Conservation (phyloP, 2,329 filamentous ascomycete genomes). For the Aspergillus quadricinctus region DNA sequence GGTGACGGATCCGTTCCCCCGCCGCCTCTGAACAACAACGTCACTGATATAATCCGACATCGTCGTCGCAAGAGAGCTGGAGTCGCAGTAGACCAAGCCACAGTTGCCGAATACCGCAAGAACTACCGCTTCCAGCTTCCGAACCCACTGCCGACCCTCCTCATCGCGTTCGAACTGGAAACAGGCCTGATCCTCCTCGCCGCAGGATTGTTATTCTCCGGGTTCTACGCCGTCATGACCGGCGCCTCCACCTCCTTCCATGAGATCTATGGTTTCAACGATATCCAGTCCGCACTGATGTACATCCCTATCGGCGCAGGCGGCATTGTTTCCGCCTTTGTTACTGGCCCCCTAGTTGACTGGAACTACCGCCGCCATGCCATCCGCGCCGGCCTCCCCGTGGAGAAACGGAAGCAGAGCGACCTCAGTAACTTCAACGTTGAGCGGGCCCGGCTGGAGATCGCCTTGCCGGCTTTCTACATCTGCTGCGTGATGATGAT, state of each 20-base stretch:
- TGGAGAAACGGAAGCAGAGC: slow-evolving; percentile 51
- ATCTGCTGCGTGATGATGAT: slow-evolving; percentile 23
- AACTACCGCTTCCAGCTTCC: slow-evolving; percentile 26
- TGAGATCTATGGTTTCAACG: slow-evolving; percentile 44
- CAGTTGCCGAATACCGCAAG: not conserved
- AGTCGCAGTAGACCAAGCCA: slow-evolving; percentile 6
- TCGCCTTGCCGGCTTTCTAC: slow-evolving; percentile 32
- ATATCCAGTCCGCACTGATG: slow-evolving; percentile 43
- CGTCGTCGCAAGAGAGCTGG: slow-evolving; percentile 17
- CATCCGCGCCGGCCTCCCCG: slow-evolving; percentile 54
- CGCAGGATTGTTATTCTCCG: slow-evolving; percentile 44
- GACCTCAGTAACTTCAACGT: slow-evolving; percentile 38
- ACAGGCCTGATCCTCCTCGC: slow-evolving; percentile 34
- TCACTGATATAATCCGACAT: slow-evolving; percentile 19
- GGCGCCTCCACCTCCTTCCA: slow-evolving; percentile 45
- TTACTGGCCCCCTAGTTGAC: slow-evolving; percentile 57
- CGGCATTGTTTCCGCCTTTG: slow-evolving; percentile 15
- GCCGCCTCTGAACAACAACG: slow-evolving; percentile 19
- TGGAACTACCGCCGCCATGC: slow-evolving; percentile 70
- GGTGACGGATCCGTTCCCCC: slow-evolving; percentile 32
- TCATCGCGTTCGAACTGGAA: slow-evolving; percentile 35
- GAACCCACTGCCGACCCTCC: slow-evolving; percentile 36
- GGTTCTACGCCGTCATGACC: slow-evolving; percentile 46
- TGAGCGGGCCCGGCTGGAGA: slow-evolving; percentile 35
- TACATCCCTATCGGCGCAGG: slow-evolving; percentile 29